Evolutionary conservation across 257 asterid genomes (phyloP), one percentile per base, ranked within the genome.

Genomic region (Hygrophila difformis): DNA sequence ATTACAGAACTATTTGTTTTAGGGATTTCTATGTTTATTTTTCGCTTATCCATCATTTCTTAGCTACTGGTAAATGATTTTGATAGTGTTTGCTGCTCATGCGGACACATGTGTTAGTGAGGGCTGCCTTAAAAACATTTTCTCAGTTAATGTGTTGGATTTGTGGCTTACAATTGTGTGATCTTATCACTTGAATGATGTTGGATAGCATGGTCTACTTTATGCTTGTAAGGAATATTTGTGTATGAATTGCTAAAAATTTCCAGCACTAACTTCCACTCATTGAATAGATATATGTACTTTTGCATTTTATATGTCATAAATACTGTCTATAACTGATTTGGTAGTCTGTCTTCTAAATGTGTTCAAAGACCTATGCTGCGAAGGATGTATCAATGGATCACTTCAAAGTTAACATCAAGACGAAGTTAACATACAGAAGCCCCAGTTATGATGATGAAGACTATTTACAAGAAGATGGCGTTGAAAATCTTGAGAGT

Each of bases 351-450:
- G 24, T 53, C 55, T 39, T 55, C 34, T 37, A 40, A 51, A 33
- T 50, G 54, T 41, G 19, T 49, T 38, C 41, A 70, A 63, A 81
- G 93, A 80, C 76, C 57, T 81, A 75, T 61, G 62, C 80, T 44
- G 67, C 70, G 18, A 46, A 60, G 82, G 88, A 81, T 65, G 52
- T 81, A 46, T 61, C 93, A 59, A 65, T 67, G 82, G 76, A 66
- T 67, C 66, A 72, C 42, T 67, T 62, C 49, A 56, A 72, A 63
- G 78, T 78, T 67, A 76, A 72, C 39, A 66, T 78, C 61, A 75
- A 61, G 68, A 78, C 75, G 88, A 78, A 66, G 74, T 59, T 78
- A 34, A 81, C 93, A 29, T 81, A 75, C 76, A 68, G 59, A 55
- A 78, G 78, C 39, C 69, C 72, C 39, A 63, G 71, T 34, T 44